phyloP scores from a whole-genome alignment of 2,329 filamentous ascomycete species.

The Hypoxylon sp. region DNA sequence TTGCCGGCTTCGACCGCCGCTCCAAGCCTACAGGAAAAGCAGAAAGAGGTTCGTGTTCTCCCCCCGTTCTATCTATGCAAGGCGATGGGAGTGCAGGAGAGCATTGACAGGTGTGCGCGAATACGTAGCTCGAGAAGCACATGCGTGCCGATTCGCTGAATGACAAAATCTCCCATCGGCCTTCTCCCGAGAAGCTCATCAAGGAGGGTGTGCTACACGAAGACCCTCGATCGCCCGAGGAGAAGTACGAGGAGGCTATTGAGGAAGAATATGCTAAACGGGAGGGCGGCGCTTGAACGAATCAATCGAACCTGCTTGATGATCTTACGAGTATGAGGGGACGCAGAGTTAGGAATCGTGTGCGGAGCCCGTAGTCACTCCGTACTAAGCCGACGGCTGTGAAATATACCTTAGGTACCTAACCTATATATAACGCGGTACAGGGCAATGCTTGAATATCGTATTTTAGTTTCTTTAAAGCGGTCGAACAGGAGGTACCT shows the following conservation, averaged over 20 bases:
- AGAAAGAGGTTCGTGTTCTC: conserved; percentile 71
- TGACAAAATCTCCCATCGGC: conserved; percentile 84
- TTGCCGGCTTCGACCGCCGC: conserved; percentile 83
- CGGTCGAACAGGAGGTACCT: neutral
- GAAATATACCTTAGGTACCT: too few relatives aligned
- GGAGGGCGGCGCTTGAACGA: conserved; percentile 68
- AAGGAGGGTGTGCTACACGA: conserved; percentile 83
- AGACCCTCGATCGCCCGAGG: conserved; percentile 70
- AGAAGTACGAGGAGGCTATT: conserved; percentile 71
- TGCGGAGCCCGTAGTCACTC: neutral
- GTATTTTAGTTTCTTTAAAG: neutral
- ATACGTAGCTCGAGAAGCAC: conserved; percentile 76
- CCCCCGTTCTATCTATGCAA: neutral
- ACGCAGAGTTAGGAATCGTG: neutral
- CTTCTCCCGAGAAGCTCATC: conserved; percentile 80
- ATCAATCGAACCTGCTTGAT: neutral
- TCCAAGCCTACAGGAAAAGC: conserved; percentile 81
- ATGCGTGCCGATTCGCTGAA: conserved; percentile 90
- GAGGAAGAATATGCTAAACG: conserved; percentile 74
- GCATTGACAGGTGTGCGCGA: neutral
- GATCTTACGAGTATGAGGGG: neutral
- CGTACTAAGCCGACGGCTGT: neutral
- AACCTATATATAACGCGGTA: neutral
- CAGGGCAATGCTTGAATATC: neutral
- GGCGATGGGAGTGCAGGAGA: neutral